Conservation (phyloP, 768 basidiomycete genomes). For the Podaxis sp. region DNA sequence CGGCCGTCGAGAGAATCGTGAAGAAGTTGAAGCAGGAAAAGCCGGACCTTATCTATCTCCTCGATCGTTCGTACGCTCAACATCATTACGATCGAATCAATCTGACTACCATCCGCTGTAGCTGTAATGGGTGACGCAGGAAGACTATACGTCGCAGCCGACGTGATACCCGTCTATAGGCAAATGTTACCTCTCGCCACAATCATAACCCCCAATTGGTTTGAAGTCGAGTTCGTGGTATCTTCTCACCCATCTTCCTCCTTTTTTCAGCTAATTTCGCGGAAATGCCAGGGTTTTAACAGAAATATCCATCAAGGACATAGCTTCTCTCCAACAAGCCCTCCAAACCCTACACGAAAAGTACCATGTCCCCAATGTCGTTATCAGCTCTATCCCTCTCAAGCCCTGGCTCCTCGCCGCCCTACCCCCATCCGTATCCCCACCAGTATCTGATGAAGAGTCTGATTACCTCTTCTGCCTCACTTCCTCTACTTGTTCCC, state of each 20-base stretch:
- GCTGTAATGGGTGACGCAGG: constrained; percentile 96
- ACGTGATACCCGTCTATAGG: constrained; percentile 86
- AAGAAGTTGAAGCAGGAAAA: constrained; percentile 56
- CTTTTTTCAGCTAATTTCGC: constrained; percentile 17
- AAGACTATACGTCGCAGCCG: constrained; percentile 81
- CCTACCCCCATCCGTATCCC: constrained; percentile 49
- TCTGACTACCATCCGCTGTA: constrained; percentile 27
- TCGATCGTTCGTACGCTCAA: constrained; percentile 73
- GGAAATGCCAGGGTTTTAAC: constrained; percentile 67
- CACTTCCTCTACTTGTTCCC: constrained; percentile 53
- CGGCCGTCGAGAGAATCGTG: constrained; percentile 63
- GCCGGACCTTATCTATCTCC: constrained; percentile 74
- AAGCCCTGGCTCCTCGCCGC: constrained; percentile 55
- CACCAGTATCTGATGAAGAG: constrained; percentile 26
- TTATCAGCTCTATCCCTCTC: constrained; percentile 88
- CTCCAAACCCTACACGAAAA: constrained; percentile 73
- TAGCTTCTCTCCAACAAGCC: constrained; percentile 64
- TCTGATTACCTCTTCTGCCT: constrained; percentile 75
- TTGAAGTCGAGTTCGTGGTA: constrained; percentile 84
- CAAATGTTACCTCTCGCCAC: constrained; percentile 79
- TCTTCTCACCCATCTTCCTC: constrained; percentile 21
- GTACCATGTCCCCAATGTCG: constrained; percentile 80
- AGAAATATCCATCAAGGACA: constrained; percentile 62
- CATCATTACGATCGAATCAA: background rate
- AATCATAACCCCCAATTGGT: constrained; percentile 97